A percentile compares a stretch with the other conserved stretches of the same genome.
Evolutionary conservation across 2,329 filamentous ascomycete species (phyloP).

Genomic region (Talaromyces sp.): DNA sequence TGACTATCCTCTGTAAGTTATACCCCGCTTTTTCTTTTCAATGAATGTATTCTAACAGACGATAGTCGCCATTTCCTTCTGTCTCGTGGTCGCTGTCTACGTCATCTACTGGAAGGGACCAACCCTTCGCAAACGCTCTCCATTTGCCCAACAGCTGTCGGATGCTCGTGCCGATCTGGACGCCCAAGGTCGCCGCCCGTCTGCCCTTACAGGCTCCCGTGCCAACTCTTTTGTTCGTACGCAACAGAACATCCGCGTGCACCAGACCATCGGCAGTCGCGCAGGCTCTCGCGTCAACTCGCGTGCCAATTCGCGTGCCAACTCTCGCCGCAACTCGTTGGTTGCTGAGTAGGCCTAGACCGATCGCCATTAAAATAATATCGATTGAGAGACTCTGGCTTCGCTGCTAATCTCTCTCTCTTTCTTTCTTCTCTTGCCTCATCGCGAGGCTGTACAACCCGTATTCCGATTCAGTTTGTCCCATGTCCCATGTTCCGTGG

Average conservation of each 20-base stretch:
- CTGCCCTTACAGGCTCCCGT: constrained; percentile 31
- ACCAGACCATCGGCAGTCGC: constrained; percentile 31
- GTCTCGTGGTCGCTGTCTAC: constrained; percentile 61
- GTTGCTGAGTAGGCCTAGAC: not conserved
- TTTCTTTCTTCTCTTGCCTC: not conserved
- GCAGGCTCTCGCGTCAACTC: constrained; percentile 29
- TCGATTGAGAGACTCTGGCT: not conserved
- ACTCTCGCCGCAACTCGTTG: constrained; percentile 27
- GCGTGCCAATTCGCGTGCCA: constrained; percentile 20
- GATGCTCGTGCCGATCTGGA: constrained; percentile 35
- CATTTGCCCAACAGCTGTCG: constrained; percentile 61
- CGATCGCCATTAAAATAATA: not conserved
- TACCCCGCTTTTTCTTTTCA: not conserved
- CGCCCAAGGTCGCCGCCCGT: constrained; percentile 25
- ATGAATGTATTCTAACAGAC: not conserved
- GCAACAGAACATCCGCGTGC: constrained; percentile 34
- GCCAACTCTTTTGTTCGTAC: constrained; percentile 36
- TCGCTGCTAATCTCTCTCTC: not conserved
- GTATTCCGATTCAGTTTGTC: not conserved
- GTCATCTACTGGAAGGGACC: constrained; percentile 64
- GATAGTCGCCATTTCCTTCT: constrained; percentile 52
- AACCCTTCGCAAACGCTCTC: constrained; percentile 54
- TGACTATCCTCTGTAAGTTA: constrained; percentile 55
- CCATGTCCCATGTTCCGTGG: not conserved
- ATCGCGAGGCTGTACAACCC: not conserved